A percentile compares a stretch with the other conserved stretches of the same genome.
Conservation (phyloP, 2,329 filamentous ascomycete species). For the Botrytis tulipae region DNA sequence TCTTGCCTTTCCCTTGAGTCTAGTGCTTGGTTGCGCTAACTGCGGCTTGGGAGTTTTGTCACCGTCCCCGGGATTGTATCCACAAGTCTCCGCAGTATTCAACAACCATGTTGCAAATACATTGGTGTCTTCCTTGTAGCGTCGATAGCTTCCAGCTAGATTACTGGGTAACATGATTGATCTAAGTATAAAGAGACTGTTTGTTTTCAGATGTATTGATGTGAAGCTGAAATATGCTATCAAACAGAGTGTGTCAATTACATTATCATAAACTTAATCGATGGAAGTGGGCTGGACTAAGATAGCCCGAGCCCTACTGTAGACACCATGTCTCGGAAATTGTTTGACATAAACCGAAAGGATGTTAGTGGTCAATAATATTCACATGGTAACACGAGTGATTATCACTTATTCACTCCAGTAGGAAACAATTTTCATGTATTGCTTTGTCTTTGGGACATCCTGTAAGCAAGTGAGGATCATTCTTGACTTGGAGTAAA, state of each 20-base stretch:
- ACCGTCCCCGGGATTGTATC: not conserved
- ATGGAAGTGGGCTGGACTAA: not conserved
- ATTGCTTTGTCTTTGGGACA: not conserved
- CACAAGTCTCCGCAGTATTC: not conserved
- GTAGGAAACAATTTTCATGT: not conserved
- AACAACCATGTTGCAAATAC: not conserved
- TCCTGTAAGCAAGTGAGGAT: not conserved
- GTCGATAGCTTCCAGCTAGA: not conserved
- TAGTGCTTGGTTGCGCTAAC: not conserved
- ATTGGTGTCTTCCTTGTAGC: constrained; percentile 1
- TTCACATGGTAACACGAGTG: not conserved
- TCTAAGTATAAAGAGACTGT: not conserved
- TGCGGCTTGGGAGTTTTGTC: not conserved
- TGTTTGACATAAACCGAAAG: not conserved
- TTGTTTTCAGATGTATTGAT: not conserved
- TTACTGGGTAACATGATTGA: not conserved
- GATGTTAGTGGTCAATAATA: not conserved
- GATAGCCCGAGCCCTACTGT: not conserved
- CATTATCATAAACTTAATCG: not conserved
- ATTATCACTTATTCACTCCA: not conserved
- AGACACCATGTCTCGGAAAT: not conserved
- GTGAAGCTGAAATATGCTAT: not conserved
- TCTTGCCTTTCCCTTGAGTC: not conserved
- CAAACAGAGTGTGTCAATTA: not conserved
- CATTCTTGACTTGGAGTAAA: not conserved